Base-by-base conservation (phyloP, 306 rosid genomes). In the Casuarina cunninghamiana region DNA sequence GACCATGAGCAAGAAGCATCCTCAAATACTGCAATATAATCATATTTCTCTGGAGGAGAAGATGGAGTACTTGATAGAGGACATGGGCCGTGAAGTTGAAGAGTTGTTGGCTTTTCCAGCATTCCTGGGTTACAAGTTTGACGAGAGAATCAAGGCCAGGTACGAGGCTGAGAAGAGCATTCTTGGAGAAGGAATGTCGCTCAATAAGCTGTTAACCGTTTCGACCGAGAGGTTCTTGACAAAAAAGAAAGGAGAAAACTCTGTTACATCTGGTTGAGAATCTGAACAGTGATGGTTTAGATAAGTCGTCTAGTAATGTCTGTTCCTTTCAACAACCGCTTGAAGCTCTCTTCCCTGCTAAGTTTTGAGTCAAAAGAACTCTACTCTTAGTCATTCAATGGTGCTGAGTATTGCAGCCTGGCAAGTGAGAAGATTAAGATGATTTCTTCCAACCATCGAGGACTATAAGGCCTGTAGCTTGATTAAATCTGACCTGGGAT, bases 1-100 rank as follows among this genome's bases (percentile, higher is more conserved):
- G 76, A 79, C 77, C n/a, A 93, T 93, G 98, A 85, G 91, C 87
- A 86, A 66, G 82, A 93, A 72, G 87, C 98, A 93, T 17, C 98
- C 97, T 1, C 94, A 87, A 84, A 82, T 91, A 81, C 88, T 93
- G 77, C 94, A 88, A 83, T 93, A 93, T 72, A 85, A 83, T 79
- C 84, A 74, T 53, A 42, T 17, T 53, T 89, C 91, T 81, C 50
- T 85, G 78, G 86, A 88, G 87, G 83, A 85, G 89, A 93, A 93
- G 89, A 78, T 93, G 83, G 84, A 89, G 75, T 93, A 91, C 85
- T 82, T 93, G 85, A 61, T 85, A 53, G 89, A 83, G 72, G 96
- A 83, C 26, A 91, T 93, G 91, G 90, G 89, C 41, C 90, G 97
- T 48, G 96, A 86, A 79, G 77, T 84, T 26, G 81, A 43, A 55